These are phyloP conservation scores for Eucalyptus sp. DNA, from an alignment of 345 rosid species.

Conservation along the genomic window DNA sequence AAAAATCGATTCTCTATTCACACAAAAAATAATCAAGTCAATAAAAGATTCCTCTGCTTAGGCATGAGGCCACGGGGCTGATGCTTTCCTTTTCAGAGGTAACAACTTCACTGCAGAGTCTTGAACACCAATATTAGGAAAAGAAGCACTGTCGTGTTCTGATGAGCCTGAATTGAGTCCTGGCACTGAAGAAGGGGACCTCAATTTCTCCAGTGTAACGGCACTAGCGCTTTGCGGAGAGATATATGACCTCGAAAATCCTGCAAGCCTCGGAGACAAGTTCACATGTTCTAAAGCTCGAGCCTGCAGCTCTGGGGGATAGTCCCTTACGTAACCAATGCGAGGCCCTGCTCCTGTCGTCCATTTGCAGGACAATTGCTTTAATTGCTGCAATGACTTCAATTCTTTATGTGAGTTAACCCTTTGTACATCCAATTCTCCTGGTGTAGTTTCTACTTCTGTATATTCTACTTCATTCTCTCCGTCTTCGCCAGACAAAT, in stretches of 20 bases:
- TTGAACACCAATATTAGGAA: neutral
- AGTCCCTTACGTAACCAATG: slow-evolving; percentile 32
- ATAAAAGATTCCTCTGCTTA: neutral
- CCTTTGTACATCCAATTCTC: neutral
- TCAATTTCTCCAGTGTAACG: neutral
- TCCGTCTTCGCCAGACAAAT: slow-evolving; percentile 3
- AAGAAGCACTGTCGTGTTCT: neutral
- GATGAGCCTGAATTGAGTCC: neutral
- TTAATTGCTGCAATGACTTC: slow-evolving; percentile 22
- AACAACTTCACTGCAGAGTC: neutral
- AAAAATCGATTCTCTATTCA: neutral
- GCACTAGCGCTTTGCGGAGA: neutral
- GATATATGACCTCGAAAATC: slow-evolving; percentile 17
- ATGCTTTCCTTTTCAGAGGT: neutral
- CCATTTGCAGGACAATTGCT: slow-evolving; percentile 36
- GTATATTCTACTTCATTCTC: slow-evolving; percentile 6
- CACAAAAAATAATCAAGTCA: neutral
- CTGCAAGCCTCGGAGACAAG: slow-evolving; percentile 21
- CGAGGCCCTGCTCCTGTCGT: slow-evolving; percentile 42
- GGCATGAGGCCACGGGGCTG: neutral
- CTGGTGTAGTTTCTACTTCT: slow-evolving; percentile 6
- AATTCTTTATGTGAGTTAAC: slow-evolving; percentile 16
- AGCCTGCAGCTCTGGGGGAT: slow-evolving; percentile 28
- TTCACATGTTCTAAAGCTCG: slow-evolving; percentile 38
- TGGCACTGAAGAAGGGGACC: neutral